Percentiles rank a stretch among this genome's conserved stretches.
Evolutionary conservation across 2,329 filamentous ascomycete species (phyloP).

Genomic region (Parasarocladium wereldwijsianum): DNA sequence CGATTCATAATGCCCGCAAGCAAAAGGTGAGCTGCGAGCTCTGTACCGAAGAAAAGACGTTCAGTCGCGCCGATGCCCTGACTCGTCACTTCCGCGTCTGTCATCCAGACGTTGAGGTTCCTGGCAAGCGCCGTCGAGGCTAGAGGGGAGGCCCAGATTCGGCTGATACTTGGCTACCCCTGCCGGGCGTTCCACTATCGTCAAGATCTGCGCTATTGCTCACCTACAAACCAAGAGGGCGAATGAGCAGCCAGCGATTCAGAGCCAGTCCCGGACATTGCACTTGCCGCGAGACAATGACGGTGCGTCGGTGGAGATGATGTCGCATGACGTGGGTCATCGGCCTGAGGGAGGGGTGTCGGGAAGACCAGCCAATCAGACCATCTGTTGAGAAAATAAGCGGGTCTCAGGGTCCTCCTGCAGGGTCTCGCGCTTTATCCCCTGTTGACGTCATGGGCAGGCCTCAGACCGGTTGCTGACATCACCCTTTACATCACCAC

Average conservation of each 20-base stretch:
- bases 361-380: constrained; percentile 5
- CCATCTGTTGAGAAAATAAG: not conserved
- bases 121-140: constrained; percentile 41
- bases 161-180: no score
- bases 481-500: constrained; percentile 9
- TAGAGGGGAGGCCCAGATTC: constrained; percentile 10
- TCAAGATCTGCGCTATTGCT: no score
- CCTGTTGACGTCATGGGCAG: constrained; percentile 5
- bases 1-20: constrained; percentile 89
- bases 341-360: not conserved
- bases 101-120: constrained; percentile 74
- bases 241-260: no score
- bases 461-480: constrained; percentile 13
- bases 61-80: constrained; percentile 86
- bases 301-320: constrained; percentile 3
- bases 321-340: constrained; percentile 6
- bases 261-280: no score
- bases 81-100: constrained; percentile 91
- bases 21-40: constrained; percentile 86
- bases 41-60: constrained; percentile 93
- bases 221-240: no score
- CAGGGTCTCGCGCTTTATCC: constrained; percentile 12
- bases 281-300: not conserved
- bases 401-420: constrained; percentile 18
- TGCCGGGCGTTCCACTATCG: no score